A percentile compares a stretch with the other conserved stretches of the same genome.
phyloP scores from a whole-genome alignment of 495 filamentous ascomycete genomes.

The Aspergillus diversus region DNA sequence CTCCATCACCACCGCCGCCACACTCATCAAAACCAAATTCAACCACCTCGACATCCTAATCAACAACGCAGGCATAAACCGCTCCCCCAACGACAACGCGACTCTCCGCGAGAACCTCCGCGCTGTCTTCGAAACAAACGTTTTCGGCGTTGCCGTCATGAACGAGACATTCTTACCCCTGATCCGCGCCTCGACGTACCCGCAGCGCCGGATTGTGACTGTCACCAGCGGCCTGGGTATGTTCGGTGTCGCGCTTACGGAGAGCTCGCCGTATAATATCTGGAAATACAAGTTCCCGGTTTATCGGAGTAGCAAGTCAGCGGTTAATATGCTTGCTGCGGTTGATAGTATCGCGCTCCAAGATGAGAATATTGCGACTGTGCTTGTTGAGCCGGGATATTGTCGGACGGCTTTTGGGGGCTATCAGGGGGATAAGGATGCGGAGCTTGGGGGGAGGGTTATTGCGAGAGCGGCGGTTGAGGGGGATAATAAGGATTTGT shows the following conservation, averaged over 20 bases:
- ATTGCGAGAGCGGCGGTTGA: neutral
- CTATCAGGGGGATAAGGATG: neutral
- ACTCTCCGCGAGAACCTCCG: conserved; percentile 4
- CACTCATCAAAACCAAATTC: neutral
- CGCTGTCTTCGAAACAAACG: conserved; percentile 5
- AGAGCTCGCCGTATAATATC: conserved; percentile 1
- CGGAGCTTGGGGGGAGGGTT: neutral
- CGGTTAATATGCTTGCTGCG: neutral
- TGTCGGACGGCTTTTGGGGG: conserved; percentile 6
- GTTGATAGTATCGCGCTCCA: neutral
- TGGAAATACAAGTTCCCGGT: conserved; percentile 1
- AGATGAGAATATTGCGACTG: conserved; percentile 1
- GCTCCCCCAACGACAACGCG: neutral
- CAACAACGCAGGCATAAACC: conserved; percentile 3
- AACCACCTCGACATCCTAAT: conserved; percentile 3
- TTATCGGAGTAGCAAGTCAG: neutral
- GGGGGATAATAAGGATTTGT: conserved; percentile 3
- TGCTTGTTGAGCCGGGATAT: conserved; percentile 3
- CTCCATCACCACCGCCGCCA: neutral
- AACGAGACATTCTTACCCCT: neutral
- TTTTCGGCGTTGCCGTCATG: conserved; percentile 5
- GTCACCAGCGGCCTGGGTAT: conserved; percentile 8
- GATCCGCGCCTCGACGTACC: neutral
- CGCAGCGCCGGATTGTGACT: conserved; percentile 5
- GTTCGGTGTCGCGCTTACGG: conserved; percentile 3